Evolutionary conservation across 1,284 basidiomycete genomes (phyloP).

Genomic region (Leccinum griseonigrum): DNA sequence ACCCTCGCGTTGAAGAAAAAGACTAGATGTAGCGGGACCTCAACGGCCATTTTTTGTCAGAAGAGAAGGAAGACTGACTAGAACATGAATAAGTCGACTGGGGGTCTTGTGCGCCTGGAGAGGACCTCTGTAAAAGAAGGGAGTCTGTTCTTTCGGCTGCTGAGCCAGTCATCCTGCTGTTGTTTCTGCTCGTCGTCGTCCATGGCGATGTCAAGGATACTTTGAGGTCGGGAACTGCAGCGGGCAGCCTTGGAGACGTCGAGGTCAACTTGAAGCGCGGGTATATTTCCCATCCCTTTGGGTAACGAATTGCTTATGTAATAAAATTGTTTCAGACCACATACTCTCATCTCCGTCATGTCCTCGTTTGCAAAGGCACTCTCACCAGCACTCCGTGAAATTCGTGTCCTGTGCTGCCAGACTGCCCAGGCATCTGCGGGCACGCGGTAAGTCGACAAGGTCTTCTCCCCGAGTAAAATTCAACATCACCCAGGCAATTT

Average conservation of each 20-base stretch:
- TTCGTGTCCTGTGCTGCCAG: constrained; percentile 87
- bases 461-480: constrained; percentile 8
- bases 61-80: constrained; percentile 54
- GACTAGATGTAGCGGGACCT: constrained; percentile 38
- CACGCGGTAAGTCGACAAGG: constrained; percentile 59
- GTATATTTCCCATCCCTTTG: constrained; percentile 1
- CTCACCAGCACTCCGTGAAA: constrained; percentile 81
- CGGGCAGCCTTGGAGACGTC: constrained; percentile 15
- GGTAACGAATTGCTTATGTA: constrained; percentile 2
- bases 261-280: constrained; percentile 13
- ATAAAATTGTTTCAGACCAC: background rate
- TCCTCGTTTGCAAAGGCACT: constrained; percentile 75
- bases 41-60: background rate
- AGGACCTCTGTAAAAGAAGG: constrained; percentile 85
- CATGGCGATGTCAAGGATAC: constrained; percentile 32
- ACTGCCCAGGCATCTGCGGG: constrained; percentile 76
- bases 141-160: constrained; percentile 64
- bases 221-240: constrained; percentile 12
- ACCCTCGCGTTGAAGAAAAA: constrained; percentile 91
- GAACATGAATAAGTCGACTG: constrained; percentile 98
- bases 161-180: constrained; percentile 68
- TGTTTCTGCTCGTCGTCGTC: constrained; percentile 57
- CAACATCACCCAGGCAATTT: constrained; percentile 56
- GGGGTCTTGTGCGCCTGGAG: constrained; percentile 84
- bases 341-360: constrained; percentile 32